Percentiles rank a stretch among this genome's conserved stretches.
These are phyloP conservation scores for Aspergillus brasiliensis DNA, from an alignment of 2,329 filamentous ascomycete genomes.

Conservation along the genomic window DNA sequence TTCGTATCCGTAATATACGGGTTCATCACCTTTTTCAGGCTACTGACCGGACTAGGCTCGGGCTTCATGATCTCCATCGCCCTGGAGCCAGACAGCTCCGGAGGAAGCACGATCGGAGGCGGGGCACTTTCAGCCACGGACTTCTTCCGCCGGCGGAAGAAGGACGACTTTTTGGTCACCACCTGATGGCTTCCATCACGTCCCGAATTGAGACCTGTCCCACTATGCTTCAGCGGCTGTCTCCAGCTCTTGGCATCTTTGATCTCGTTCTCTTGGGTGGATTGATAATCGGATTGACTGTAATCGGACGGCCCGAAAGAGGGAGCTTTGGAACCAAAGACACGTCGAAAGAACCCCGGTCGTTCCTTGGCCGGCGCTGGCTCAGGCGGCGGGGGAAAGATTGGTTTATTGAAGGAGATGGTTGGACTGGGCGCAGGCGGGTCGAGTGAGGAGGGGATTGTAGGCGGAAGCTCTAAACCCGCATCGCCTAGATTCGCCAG, in stretches of 20 bases:
- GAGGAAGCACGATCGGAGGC: slow-evolving; percentile 57
- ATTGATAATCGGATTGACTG: slow-evolving; percentile 23
- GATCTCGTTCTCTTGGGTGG: slow-evolving; percentile 27
- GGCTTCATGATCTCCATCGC: slow-evolving; percentile 30
- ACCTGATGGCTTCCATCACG: slow-evolving; percentile 52
- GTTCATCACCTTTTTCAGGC: slow-evolving; percentile 82
- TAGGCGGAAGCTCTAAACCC: slow-evolving; percentile 39
- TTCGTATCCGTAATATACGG: slow-evolving; percentile 64
- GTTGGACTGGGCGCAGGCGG: slow-evolving; percentile 56
- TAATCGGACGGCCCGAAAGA: slow-evolving; percentile 25
- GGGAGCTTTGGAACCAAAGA: slow-evolving; percentile 74
- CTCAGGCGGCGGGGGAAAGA: slow-evolving; percentile 43
- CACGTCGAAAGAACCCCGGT: slow-evolving; percentile 87
- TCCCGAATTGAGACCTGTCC: slow-evolving; percentile 22
- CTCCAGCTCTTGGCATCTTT: slow-evolving; percentile 31
- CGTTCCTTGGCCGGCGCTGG: slow-evolving; percentile 63
- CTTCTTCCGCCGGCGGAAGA: slow-evolving; percentile 93
- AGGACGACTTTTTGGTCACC: slow-evolving; percentile 90
- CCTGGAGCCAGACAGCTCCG: slow-evolving; percentile 47
- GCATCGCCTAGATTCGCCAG: slow-evolving; percentile 28
- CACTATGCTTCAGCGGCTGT: slow-evolving; percentile 30
- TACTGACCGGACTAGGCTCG: slow-evolving; percentile 70
- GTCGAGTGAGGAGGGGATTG: slow-evolving; percentile 49
- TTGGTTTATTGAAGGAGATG: slow-evolving; percentile 54
- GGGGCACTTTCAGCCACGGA: slow-evolving; percentile 70